These are phyloP conservation scores for Fonsecaea erecta DNA, from an alignment of 2,329 filamentous ascomycete species.

Conservation along the genomic window DNA sequence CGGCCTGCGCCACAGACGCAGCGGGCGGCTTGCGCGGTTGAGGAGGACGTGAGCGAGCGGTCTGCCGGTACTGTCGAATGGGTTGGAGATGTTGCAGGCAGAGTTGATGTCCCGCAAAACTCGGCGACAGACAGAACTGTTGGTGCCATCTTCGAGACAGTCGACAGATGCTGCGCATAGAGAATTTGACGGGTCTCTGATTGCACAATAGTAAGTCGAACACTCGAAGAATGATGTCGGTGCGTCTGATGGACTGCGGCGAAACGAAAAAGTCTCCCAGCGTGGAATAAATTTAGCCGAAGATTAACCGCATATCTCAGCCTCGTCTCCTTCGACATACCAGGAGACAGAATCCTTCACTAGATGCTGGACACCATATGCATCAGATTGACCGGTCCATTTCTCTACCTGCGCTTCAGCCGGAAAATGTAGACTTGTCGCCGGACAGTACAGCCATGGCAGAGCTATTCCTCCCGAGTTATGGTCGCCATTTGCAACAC, in stretches of 20 bases:
- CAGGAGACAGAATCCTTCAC: too few relatives aligned
- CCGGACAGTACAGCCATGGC: too few relatives aligned
- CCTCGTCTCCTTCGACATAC: background rate
- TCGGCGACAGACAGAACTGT: constrained; percentile 37
- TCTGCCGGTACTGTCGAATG: constrained; percentile 30
- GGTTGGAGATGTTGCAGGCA: constrained; percentile 35
- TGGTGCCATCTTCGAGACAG: constrained; percentile 39
- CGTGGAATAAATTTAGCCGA: background rate
- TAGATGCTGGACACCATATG: too few relatives aligned
- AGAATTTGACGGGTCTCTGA: constrained; percentile 2
- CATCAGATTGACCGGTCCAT: too few relatives aligned
- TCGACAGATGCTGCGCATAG: constrained; percentile 37
- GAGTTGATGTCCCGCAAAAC: constrained; percentile 33
- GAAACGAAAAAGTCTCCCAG: constrained; percentile 10
- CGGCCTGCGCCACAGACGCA: constrained; percentile 42
- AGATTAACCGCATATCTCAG: constrained; percentile 6
- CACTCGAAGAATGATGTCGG: background rate
- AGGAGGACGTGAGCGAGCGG: constrained; percentile 24
- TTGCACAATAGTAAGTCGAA: background rate
- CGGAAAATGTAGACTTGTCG: background rate
- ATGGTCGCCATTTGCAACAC: too few relatives aligned
- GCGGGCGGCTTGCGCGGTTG: constrained; percentile 6
- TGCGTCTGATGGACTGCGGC: background rate
- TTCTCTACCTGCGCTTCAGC: background rate
- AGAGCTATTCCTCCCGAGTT: too few relatives aligned